phyloP scores from a whole-genome alignment of 129 eudicot species.

The Helianthus annuus region DNA sequence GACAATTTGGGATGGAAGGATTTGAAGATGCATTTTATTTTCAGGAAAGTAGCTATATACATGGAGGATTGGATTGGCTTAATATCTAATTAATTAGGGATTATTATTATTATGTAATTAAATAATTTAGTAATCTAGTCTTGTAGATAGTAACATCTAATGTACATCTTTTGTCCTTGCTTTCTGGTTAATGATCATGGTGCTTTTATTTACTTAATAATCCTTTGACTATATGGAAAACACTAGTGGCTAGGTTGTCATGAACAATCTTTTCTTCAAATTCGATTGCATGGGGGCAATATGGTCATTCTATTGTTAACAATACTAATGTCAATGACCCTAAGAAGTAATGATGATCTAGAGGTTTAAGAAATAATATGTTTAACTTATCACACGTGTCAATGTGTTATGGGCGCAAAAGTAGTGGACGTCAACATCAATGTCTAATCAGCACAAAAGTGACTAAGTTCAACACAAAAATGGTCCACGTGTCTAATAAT shows the following conservation, averaged over 20 bases:
- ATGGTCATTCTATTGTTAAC: slow-evolving; percentile 26
- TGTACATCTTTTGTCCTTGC: slow-evolving; percentile 46
- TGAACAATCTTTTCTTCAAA: no score
- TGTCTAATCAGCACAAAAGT: neutral
- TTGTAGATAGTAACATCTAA: slow-evolving; percentile 42
- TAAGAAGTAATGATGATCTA: neutral
- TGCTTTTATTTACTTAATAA: slow-evolving; percentile 20
- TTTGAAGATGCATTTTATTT: slow-evolving; percentile 55
- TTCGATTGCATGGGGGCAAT: slow-evolving; percentile 8
- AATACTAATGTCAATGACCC: neutral
- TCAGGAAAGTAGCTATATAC: slow-evolving; percentile 49
- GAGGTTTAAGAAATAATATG: neutral
- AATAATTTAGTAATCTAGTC: slow-evolving; percentile 33
- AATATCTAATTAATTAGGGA: slow-evolving; percentile 42
- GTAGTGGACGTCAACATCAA: no score
- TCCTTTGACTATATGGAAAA: slow-evolving; percentile 8
- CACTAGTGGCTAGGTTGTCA: no score
- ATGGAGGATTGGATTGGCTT: slow-evolving; percentile 61
- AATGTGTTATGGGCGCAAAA: neutral
- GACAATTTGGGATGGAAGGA: slow-evolving; percentile 83
- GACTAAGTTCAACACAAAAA: neutral
- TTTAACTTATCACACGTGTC: neutral
- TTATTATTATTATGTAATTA: slow-evolving; percentile 28
- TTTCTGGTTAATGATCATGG: slow-evolving; percentile 33
- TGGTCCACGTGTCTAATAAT: neutral